These are phyloP conservation scores for Eucalyptus fibrosa DNA, from an alignment of 345 rosid genomes.

Conservation along the genomic window DNA sequence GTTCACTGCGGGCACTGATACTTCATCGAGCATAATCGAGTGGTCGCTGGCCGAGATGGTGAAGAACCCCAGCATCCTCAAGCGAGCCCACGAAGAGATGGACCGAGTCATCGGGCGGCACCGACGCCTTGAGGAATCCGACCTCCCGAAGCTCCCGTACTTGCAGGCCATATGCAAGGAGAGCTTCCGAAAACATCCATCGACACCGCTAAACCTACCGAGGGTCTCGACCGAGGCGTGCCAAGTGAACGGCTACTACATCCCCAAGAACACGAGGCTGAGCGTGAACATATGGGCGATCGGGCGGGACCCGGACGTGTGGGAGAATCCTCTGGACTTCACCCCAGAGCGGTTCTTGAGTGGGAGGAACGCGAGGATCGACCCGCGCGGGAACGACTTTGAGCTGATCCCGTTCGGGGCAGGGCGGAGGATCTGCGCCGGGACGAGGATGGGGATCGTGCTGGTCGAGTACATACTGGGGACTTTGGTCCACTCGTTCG, in stretches of 20 bases:
- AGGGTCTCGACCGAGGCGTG: constrained; percentile 33
- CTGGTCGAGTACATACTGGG: constrained; percentile 47
- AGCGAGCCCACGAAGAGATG: constrained; percentile 44
- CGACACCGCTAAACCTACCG: constrained; percentile 49
- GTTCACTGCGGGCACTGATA: constrained; percentile 58
- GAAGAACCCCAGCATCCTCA: constrained; percentile 23
- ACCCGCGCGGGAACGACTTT: constrained; percentile 44
- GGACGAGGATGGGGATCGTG: constrained; percentile 53
- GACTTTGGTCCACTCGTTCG: constrained; percentile 40
- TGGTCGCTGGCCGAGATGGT: constrained; percentile 54
- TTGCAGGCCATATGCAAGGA: constrained; percentile 50
- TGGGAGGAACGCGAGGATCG: constrained; percentile 15
- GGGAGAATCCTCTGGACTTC: constrained; percentile 36
- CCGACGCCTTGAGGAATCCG: constrained; percentile 38
- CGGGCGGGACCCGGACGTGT: constrained; percentile 43
- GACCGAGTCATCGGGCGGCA: constrained; percentile 40
- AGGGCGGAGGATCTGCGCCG: constrained; percentile 49
- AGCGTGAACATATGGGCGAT: constrained; percentile 62
- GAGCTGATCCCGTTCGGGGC: constrained; percentile 61
- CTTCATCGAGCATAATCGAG: constrained; percentile 62
- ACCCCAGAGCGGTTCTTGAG: constrained; percentile 32
- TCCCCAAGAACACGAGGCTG: constrained; percentile 32
- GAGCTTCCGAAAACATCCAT: constrained; percentile 41
- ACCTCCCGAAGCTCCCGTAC: constrained; percentile 34
- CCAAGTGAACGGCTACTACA: constrained; percentile 36